Evolutionary conservation across 1,284 basidiomycete species (phyloP).

Genomic region (Ustilago curta): DNA sequence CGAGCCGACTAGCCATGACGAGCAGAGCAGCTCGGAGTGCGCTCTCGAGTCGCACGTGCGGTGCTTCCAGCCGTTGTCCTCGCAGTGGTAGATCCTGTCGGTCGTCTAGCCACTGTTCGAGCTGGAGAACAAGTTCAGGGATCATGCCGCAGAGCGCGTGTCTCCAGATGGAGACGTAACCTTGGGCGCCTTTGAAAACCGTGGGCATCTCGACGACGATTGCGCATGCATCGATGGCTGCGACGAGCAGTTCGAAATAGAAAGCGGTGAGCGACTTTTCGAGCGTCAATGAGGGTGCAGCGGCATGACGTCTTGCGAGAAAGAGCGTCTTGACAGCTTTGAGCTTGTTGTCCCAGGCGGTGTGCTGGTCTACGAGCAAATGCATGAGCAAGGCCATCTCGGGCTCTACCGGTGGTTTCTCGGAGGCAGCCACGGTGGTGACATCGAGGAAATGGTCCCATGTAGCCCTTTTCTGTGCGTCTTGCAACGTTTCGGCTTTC

Average conservation of each 20-base stretch:
- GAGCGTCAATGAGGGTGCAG: constrained; percentile 36
- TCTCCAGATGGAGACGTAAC: constrained; percentile 44
- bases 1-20: constrained; percentile 28
- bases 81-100: constrained; percentile 29
- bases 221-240: constrained; percentile 45
- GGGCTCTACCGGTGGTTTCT: constrained; percentile 32
- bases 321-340: constrained; percentile 46
- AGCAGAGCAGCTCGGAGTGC: constrained; percentile 34
- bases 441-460: constrained; percentile 47
- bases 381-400: constrained; percentile 44
- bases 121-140: constrained; percentile 42
- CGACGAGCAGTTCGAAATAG: constrained; percentile 47
- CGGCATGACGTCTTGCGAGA: constrained; percentile 31
- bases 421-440: constrained; percentile 8
- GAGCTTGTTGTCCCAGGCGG: constrained; percentile 34
- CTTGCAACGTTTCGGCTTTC: constrained; percentile 32
- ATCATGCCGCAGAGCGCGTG: constrained; percentile 47
- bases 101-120: constrained; percentile 51
- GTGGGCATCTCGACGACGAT: constrained; percentile 35
- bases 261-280: constrained; percentile 46
- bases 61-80: constrained; percentile 35
- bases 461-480: constrained; percentile 32
- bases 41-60: constrained; percentile 41
- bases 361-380: constrained; percentile 30
- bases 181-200: constrained; percentile 31